Evolutionary conservation across 805 yeast genomes (phyloP).

Genomic region (Nematodospora valgi): DNA sequence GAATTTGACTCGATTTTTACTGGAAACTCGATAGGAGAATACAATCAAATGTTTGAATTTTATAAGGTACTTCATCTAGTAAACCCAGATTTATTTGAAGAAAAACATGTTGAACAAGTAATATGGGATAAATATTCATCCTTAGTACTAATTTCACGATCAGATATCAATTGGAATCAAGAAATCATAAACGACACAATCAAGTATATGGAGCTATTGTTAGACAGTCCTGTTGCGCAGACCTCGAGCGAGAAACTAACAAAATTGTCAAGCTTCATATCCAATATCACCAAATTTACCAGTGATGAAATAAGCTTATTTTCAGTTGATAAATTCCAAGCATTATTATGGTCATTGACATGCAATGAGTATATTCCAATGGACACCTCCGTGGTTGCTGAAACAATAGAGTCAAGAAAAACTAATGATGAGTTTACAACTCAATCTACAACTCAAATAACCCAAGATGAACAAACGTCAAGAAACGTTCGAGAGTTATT

Average conservation of each 20-base stretch:
- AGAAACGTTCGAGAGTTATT: constrained; percentile 28
- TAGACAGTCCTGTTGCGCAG: constrained; percentile 29
- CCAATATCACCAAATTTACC: constrained; percentile 24
- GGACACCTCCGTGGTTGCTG: constrained; percentile 4
- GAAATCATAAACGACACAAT: constrained; percentile 27
- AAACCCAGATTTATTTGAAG: constrained; percentile 21
- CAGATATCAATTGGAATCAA: constrained; percentile 5
- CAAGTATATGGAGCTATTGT: constrained; percentile 26
- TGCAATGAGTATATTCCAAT: constrained; percentile 9
- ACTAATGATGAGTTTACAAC: not conserved
- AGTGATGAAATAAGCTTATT: constrained; percentile 21
- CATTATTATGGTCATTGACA: constrained; percentile 34
- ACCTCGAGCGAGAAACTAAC: constrained; percentile 20
- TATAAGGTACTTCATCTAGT: constrained; percentile 25
- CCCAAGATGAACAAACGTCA: constrained; percentile 25
- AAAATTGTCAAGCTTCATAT: constrained; percentile 25
- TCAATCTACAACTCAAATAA: too few species aligned
- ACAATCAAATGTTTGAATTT: constrained; percentile 18
- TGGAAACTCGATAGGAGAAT: constrained; percentile 14
- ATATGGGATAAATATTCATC: constrained; percentile 28
- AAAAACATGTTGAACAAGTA: constrained; percentile 20
- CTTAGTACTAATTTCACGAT: constrained; percentile 9
- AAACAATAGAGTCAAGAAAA: not conserved
- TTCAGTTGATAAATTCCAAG: constrained; percentile 24
- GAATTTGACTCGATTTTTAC: constrained; percentile 15